A percentile compares a stretch with the other conserved stretches of the same genome.
Evolutionary conservation across 345 rosid genomes (phyloP).

Genomic region (Heritiera fomes): DNA sequence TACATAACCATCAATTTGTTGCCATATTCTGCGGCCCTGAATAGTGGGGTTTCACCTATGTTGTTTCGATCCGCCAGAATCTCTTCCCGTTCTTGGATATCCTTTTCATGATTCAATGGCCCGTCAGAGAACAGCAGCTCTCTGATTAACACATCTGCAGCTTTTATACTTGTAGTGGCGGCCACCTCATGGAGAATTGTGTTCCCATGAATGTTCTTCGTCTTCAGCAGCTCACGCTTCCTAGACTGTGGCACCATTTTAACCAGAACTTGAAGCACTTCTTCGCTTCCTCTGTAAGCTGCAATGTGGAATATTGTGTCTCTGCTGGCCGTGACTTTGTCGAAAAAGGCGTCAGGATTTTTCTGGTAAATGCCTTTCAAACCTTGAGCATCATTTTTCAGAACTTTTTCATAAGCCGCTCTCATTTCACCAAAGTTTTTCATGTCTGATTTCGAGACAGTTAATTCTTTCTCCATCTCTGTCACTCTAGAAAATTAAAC

Average conservation of each 20-base stretch:
- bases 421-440: background rate
- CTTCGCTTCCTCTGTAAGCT: background rate
- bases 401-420: background rate
- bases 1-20: slow-evolving; percentile 7
- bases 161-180: background rate
- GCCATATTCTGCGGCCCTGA: slow-evolving; percentile 16
- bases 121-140: background rate
- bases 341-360: background rate
- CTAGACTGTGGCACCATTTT: background rate
- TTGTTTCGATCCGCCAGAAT: slow-evolving; percentile 12
- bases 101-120: background rate
- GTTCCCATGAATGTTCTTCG: slow-evolving; percentile 18
- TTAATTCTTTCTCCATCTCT: background rate
- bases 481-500: background rate
- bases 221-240: background rate
- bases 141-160: background rate
- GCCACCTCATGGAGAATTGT: slow-evolving; percentile 22
- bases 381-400: background rate
- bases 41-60: slow-evolving; percentile 14
- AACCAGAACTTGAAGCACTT: background rate
- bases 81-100: background rate
- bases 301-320: slow-evolving; percentile 24
- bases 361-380: background rate
- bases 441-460: background rate
- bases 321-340: background rate